These are phyloP conservation scores for Leccinum ambiguum DNA, from an alignment of 1,284 basidiomycete species.

Conservation along the genomic window DNA sequence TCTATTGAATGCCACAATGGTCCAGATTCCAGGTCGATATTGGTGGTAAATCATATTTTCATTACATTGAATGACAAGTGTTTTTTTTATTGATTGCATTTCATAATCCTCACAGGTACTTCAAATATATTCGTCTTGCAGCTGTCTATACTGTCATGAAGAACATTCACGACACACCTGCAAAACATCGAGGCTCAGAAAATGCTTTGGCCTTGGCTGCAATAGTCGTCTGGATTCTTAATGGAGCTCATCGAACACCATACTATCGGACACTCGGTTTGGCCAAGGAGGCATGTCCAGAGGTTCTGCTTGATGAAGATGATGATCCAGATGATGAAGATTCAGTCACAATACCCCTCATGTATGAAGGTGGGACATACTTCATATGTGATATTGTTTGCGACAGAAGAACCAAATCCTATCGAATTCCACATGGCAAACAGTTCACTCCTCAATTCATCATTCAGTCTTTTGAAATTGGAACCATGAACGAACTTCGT, in stretches of 20 bases:
- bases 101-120: slow-evolving; percentile 1
- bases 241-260: slow-evolving; percentile 6
- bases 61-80: background rate
- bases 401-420: background rate
- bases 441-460: background rate
- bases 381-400: background rate
- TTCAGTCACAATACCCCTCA: background rate
- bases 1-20: background rate
- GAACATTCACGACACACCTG: slow-evolving; percentile 4
- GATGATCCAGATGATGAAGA: slow-evolving; percentile 1
- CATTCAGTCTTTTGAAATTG: background rate
- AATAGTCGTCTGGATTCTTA: slow-evolving; percentile 11
- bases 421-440: background rate
- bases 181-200: background rate
- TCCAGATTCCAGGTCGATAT: background rate
- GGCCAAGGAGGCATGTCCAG: slow-evolving; percentile 4
- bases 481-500: slow-evolving; percentile 1
- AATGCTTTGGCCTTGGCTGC: slow-evolving; percentile 7
- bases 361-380: slow-evolving; percentile 9
- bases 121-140: slow-evolving; percentile 11
- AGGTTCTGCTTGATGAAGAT: background rate
- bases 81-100: background rate
- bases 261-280: background rate
- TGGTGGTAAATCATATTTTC: background rate
- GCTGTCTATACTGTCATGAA: background rate